Evolutionary conservation across 768 basidiomycete genomes (phyloP).

Genomic region (Tylopilus sp.): DNA sequence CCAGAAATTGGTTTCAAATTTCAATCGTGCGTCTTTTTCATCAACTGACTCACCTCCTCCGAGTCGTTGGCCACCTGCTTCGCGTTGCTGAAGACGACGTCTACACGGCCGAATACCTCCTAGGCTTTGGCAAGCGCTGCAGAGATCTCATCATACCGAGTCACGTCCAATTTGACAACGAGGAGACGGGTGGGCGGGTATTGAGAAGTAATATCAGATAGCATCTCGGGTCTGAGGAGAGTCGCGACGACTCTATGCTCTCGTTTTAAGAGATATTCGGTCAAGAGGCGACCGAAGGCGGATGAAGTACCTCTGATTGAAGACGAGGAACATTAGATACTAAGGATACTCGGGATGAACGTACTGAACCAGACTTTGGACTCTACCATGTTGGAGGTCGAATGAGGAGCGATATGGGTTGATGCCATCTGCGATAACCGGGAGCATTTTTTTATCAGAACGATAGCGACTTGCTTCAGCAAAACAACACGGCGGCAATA

Average conservation of each 20-base stretch:
- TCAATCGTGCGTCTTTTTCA: conserved; percentile 7
- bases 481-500: neutral
- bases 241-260: conserved; percentile 41
- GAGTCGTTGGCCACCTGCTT: conserved; percentile 16
- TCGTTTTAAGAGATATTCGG: conserved; percentile 30
- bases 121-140: neutral
- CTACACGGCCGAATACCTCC: conserved; percentile 7
- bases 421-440: neutral
- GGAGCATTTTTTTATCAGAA: neutral
- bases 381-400: neutral
- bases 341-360: neutral
- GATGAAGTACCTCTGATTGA: conserved; percentile 39
- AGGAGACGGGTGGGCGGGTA: conserved; percentile 9
- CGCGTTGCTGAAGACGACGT: conserved; percentile 10
- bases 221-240: conserved; percentile 35
- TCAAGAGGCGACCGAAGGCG: conserved; percentile 37
- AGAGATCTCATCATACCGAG: neutral
- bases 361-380: conserved; percentile 5
- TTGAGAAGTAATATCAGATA: neutral
- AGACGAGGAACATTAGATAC: neutral
- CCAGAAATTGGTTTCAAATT: conserved; percentile 15
- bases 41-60: conserved; percentile 21
- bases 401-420: neutral
- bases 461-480: neutral
- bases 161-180: conserved; percentile 11